phyloP scores from a whole-genome alignment of 768 basidiomycete genomes.

The Naganishia onofrii region DNA sequence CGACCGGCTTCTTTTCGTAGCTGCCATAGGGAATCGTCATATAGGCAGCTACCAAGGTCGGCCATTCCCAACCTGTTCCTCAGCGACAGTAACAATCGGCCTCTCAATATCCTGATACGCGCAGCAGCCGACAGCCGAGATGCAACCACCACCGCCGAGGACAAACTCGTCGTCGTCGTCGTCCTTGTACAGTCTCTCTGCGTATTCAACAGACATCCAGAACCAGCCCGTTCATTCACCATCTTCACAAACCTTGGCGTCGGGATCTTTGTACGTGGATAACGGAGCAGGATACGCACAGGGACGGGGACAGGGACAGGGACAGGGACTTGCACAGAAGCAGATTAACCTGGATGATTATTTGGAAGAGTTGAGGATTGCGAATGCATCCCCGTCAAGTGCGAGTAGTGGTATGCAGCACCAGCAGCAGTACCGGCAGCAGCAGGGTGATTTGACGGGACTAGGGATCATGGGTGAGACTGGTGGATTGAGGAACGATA shows the following conservation, averaged over 20 bases:
- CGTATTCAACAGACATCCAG: slow-evolving; percentile 13
- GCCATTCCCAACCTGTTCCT: not conserved
- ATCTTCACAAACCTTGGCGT: not conserved
- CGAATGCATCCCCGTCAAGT: not conserved
- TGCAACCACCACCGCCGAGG: slow-evolving; percentile 11
- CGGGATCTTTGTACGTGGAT: not conserved
- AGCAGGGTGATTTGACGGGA: not conserved
- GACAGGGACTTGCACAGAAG: not conserved
- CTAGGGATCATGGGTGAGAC: not conserved
- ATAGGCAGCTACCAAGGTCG: not conserved
- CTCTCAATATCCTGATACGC: not conserved
- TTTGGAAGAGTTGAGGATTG: slow-evolving; percentile 4
- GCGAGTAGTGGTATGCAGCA: not conserved
- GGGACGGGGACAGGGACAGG: not conserved
- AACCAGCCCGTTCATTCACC: slow-evolving; percentile 12
- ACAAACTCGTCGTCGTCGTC: slow-evolving; percentile 17
- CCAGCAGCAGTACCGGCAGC: not conserved
- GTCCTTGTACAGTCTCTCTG: slow-evolving; percentile 14
- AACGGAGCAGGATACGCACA: not conserved
- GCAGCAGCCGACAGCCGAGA: not conserved
- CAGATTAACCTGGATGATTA: slow-evolving; percentile 19
- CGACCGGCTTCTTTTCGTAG: too few species aligned
- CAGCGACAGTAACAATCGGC: slow-evolving; percentile 7
- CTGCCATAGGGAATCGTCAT: not conserved
- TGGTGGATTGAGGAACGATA: not conserved